Conservation (phyloP, 257 asterid genomes). For the Mitragyna speciosa region DNA sequence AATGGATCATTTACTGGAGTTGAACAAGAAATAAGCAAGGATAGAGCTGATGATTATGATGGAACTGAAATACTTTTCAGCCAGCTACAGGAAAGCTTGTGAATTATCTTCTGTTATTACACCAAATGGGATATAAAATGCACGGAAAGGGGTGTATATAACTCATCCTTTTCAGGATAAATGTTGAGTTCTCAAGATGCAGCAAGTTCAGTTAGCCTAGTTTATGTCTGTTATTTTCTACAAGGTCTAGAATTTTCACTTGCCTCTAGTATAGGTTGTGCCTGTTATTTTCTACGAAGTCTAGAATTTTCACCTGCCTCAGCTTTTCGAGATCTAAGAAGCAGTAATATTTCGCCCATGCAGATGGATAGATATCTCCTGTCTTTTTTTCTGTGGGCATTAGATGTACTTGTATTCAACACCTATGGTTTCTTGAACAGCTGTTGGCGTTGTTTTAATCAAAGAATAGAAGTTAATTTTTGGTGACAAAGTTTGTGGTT, state of each 20-base stretch:
- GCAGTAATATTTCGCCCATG: neutral
- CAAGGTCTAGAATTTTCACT: neutral
- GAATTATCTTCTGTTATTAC: constrained; percentile 23
- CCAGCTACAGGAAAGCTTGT: constrained; percentile 66
- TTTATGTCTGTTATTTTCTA: neutral
- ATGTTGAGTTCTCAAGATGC: neutral
- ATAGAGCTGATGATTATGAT: constrained; percentile 30
- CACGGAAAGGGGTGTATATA: neutral
- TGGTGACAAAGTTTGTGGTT: neutral
- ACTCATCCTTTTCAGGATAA: constrained; percentile 9
- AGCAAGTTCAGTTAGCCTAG: neutral
- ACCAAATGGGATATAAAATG: neutral
- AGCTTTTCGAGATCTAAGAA: neutral
- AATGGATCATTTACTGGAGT: constrained; percentile 20
- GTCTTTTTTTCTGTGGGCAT: neutral
- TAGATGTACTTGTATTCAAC: neutral
- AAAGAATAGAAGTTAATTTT: constrained; percentile 1
- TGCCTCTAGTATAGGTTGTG: neutral
- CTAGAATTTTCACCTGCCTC: neutral
- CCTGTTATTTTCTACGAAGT: neutral
- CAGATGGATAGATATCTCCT: neutral
- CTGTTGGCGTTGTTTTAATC: neutral
- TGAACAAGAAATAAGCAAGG: constrained; percentile 21
- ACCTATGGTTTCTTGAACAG: neutral
- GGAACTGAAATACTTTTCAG: constrained; percentile 37